A percentile compares a stretch with the other conserved stretches of the same genome.
Evolutionary conservation across 345 rosid genomes (phyloP).

Genomic region (Boechera retrofracta): DNA sequence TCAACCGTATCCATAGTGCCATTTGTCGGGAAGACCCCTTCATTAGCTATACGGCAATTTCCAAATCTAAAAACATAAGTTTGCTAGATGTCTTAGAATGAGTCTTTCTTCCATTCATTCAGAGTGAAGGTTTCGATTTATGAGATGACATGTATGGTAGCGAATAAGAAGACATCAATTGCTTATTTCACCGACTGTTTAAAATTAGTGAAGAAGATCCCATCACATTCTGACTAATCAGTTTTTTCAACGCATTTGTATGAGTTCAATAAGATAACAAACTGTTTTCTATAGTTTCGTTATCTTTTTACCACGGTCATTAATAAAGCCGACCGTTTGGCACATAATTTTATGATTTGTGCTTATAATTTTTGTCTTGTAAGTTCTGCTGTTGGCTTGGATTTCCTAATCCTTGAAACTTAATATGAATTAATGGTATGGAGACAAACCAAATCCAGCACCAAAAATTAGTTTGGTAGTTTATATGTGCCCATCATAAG

Average conservation of each 20-base stretch:
- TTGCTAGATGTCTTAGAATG: neutral
- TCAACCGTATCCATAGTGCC: constrained; percentile 33
- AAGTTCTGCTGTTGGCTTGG: neutral
- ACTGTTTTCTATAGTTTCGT: neutral
- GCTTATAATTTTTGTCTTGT: neutral
- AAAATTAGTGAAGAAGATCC: neutral
- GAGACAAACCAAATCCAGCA: constrained; percentile 9
- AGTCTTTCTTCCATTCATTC: neutral
- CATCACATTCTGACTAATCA: no score
- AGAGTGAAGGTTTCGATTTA: neutral
- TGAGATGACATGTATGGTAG: neutral
- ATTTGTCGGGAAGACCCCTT: constrained; percentile 27
- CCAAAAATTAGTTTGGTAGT: neutral
- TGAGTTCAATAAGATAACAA: no score
- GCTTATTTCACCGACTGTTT: neutral
- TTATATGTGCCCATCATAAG: constrained; percentile 9
- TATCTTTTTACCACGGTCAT: neutral
- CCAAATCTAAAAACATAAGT: constrained; percentile 7
- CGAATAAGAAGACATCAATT: neutral
- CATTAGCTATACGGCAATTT: neutral
- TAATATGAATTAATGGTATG: neutral
- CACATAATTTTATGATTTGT: neutral
- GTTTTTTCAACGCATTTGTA: no score
- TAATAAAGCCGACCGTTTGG: neutral
- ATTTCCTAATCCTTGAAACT: neutral